These are phyloP conservation scores for Phytomonas francai DNA, from an alignment of 208 protist species.

Conservation along the genomic window DNA sequence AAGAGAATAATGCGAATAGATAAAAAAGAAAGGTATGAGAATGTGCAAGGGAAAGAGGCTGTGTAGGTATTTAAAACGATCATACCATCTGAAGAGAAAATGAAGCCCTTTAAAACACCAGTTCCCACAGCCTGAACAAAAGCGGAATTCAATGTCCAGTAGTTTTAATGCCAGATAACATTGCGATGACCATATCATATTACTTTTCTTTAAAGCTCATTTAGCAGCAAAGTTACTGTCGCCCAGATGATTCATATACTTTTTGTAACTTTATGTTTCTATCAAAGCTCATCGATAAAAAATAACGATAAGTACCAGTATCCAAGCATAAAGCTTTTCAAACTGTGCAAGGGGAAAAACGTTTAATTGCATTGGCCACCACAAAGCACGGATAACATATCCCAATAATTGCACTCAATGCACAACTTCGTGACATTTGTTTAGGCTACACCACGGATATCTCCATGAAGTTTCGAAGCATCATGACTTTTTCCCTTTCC, in stretches of 20 bases:
- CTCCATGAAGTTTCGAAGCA: constrained; percentile 63
- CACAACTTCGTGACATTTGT: neutral
- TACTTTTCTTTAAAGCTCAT: neutral
- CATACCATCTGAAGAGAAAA: neutral
- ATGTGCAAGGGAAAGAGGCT: neutral
- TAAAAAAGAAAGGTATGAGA: neutral
- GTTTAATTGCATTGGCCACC: neutral
- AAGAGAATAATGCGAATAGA: neutral
- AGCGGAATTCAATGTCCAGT: neutral
- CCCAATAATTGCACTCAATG: neutral
- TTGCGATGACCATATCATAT: neutral
- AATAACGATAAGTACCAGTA: neutral
- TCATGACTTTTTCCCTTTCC: constrained; percentile 17
- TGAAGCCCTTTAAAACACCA: neutral
- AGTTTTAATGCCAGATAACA: neutral
- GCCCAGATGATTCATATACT: no score
- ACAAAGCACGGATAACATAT: neutral
- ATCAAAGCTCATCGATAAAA: neutral
- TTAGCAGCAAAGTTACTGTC: neutral
- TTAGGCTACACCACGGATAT: constrained; percentile 11
- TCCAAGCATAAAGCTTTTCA: neutral
- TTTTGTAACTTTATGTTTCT: neutral
- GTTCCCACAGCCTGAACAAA: neutral
- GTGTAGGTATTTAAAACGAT: neutral
- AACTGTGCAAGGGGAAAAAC: neutral